phyloP scores from a whole-genome alignment of 305 asterid genomes.

The Fraxinus ornus region DNA sequence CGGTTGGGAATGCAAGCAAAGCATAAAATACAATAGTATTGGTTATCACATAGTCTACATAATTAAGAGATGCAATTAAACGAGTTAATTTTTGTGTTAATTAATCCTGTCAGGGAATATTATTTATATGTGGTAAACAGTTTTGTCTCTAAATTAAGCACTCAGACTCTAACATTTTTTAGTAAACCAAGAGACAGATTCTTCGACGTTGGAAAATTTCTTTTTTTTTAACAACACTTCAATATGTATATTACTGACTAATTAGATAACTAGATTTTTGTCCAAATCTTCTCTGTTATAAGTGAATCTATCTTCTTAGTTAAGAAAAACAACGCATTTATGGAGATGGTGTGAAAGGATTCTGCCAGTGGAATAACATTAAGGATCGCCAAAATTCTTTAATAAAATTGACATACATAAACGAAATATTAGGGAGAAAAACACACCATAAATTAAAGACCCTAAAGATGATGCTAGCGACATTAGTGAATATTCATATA shows the following conservation, averaged over 20 bases:
- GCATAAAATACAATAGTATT: no score
- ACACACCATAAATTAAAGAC: constrained; percentile 5
- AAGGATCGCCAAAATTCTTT: constrained; percentile 14
- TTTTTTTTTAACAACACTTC: constrained; percentile 6
- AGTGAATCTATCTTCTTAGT: constrained; percentile 27
- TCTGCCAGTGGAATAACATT: neutral
- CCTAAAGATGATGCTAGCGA: constrained; percentile 11
- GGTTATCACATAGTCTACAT: no score
- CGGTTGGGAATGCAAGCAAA: no score
- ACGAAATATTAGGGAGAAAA: neutral
- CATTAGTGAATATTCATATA: constrained; percentile 40
- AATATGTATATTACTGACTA: neutral
- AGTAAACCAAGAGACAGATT: constrained; percentile 24
- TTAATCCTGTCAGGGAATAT: no score
- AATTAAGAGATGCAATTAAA: neutral
- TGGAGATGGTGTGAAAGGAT: neutral
- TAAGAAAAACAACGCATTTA: neutral
- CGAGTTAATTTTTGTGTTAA: no score
- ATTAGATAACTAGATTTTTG: constrained; percentile 3
- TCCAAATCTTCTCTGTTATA: constrained; percentile 32
- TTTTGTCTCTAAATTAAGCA: constrained; percentile 19
- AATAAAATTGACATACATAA: constrained; percentile 26
- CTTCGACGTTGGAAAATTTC: neutral
- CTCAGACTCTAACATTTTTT: constrained; percentile 19
- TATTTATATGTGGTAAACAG: neutral